These are phyloP conservation scores for Pythium coloratum DNA, from an alignment of 352 stramenopile species.

Conservation along the genomic window DNA sequence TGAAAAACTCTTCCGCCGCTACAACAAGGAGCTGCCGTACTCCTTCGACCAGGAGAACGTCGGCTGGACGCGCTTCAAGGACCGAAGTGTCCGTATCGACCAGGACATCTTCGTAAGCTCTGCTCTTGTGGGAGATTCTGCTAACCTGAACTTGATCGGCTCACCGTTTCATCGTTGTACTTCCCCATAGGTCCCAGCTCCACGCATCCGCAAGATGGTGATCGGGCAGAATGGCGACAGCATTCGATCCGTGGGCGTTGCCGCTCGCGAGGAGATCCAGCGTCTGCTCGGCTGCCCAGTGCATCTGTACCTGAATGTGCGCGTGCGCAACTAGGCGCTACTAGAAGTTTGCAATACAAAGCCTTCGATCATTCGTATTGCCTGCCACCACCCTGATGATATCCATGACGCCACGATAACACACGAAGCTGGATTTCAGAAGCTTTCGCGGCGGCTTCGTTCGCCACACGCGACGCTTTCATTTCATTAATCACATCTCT, in stretches of 20 bases:
- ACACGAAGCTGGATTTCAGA: neutral
- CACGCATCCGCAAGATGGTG: slow-evolving; percentile 79
- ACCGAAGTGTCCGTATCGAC: slow-evolving; percentile 86
- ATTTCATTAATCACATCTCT: slow-evolving; percentile 5
- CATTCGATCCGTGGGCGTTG: slow-evolving; percentile 70
- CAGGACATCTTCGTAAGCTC: slow-evolving; percentile 85
- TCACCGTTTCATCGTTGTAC: neutral
- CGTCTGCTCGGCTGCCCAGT: slow-evolving; percentile 63
- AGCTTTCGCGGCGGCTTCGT: neutral
- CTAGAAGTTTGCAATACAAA: neutral
- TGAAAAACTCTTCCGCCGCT: slow-evolving; percentile 85
- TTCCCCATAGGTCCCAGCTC: slow-evolving; percentile 52
- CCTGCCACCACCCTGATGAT: neutral
- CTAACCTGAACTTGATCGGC: neutral
- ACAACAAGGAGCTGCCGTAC: slow-evolving; percentile 88
- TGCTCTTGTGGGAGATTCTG: neutral
- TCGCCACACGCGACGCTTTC: neutral
- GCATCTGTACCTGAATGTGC: slow-evolving; percentile 86
- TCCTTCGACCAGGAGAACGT: slow-evolving; percentile 80
- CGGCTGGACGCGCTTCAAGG: slow-evolving; percentile 85
- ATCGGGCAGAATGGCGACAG: slow-evolving; percentile 78
- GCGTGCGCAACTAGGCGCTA: slow-evolving; percentile 42
- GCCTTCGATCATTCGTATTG: neutral
- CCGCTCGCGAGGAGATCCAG: slow-evolving; percentile 77
- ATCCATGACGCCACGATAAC: neutral